Evolutionary conservation across 768 basidiomycete genomes (phyloP), one percentile per base, ranked within the genome.

Genomic region (Cystofilobasidium macerans): DNA sequence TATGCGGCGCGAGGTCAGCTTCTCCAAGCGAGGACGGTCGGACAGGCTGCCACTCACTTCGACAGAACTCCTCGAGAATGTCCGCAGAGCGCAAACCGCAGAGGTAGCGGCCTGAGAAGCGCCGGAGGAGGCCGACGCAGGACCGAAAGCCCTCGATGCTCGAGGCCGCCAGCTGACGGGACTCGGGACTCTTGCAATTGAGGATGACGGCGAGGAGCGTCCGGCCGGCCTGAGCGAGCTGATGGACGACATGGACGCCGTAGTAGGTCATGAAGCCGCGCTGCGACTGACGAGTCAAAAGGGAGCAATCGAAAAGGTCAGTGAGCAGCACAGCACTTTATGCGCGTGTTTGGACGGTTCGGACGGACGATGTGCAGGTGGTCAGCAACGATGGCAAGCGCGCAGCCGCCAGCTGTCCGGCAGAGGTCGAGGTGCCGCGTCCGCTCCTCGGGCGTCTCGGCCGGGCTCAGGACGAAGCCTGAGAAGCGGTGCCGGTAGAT

Each of bases 191-290:
- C 72, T 89, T 88, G 78, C 89, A 91, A 74, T 89, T 89, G 59
- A 94, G 80, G 30, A 94, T 80, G 68, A 93, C 83, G 18, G 89
- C 89, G 62, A 94, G 83, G 22, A 95, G 80, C 2, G 92, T 92
- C 58, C 92, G 83, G 11, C 92, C 92, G 28, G 91, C 91, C 73
- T 93, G 90, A 4, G 91, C 93, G 67, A 94, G 79, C 75, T 95
- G 92, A 73, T 95, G 91, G 54, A 95, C 94, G 67, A 93, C 90
- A 74, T 93, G 90, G 0, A 94, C 90, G 2, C 91, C 91, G 75
- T 91, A 94, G 72, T 92, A 95, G 7, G 91, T 93, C 90, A 95
- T 93, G 71, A 93, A 76, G 71, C 68, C 90, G 84, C 78, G 87
- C 86, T 77, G 86, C 62, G 74, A 75, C 75, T 75, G 69, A n/a